Base-by-base conservation (phyloP, 2,329 filamentous ascomycete genomes). In the Bretziella fagacearum region DNA sequence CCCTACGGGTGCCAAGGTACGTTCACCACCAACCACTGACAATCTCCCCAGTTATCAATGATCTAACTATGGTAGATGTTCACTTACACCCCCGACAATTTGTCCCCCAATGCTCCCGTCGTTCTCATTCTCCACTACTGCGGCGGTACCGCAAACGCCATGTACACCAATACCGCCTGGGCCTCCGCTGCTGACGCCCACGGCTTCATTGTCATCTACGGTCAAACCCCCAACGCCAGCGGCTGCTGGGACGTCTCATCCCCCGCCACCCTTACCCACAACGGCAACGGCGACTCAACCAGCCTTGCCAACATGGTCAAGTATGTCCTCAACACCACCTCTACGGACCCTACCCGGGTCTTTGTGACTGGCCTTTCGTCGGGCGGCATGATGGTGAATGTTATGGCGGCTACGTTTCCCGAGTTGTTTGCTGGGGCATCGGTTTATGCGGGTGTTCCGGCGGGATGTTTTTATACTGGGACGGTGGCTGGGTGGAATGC, bases 201-300 rank as follows among this genome's bases (percentile, higher is more conserved):
- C 50, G 64, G 64, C 36, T 64, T 65, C 52, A 60, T 67, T 26
- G 65, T 71, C 51, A 71, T 78, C 55, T 78, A 73, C 58, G 71
- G 72, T 1, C 63, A 66, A 53, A 67, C 66, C 2, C 69, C 70
- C 0, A 67, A 70, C 53, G 57, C 57, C n/a, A 70, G 62, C 10
- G 60, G 59, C 20, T 78, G 73, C 61, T 78, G 72, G 71, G 74
- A 79, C 51, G 73, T 77, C 2, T 67, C 66, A 11, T 70, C 66
- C 17, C 61, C 59, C 23, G 55, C 56, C 25, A 64, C 71, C 0
- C 63, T 78, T 2, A 69, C 65, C 2, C 73, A 74, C 53, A 63
- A 71, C 47, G 73, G 70, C 6, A 73, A 73, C 18, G 70, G 71
- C 2, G 70, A 78, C 56, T 70, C 65, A 42, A 67, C 69, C 35